phyloP scores from a whole-genome alignment of 116 monocot species.

The Thalassia testudinum region DNA sequence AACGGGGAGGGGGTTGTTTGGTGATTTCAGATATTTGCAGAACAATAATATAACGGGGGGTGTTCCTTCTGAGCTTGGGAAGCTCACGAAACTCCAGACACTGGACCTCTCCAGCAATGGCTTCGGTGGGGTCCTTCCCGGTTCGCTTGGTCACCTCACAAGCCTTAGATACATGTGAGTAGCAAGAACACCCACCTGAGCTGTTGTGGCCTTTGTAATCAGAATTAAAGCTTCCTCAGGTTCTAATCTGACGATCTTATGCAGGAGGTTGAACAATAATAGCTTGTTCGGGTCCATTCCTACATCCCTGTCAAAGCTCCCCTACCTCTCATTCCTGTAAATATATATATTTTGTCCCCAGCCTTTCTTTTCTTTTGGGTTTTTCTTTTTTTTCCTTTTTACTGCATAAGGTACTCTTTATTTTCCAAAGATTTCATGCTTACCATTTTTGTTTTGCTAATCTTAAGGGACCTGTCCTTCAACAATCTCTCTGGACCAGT shows the following conservation, averaged over 20 bases:
- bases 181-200: too few relatives aligned
- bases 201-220: slow-evolving; percentile 1
- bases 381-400: background rate
- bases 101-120: slow-evolving; percentile 83
- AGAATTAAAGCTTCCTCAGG: background rate
- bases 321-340: slow-evolving; percentile 77
- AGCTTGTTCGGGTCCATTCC: slow-evolving; percentile 69
- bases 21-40: slow-evolving; percentile 48
- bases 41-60: slow-evolving; percentile 93
- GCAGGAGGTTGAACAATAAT: slow-evolving; percentile 97
- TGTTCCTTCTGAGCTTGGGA: slow-evolving; percentile 58
- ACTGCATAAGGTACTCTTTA: too few relatives aligned
- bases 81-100: slow-evolving; percentile 67
- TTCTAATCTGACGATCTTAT: background rate
- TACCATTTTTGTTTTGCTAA: background rate
- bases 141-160: slow-evolving; percentile 43
- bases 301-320: slow-evolving; percentile 48
- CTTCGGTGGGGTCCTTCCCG: slow-evolving; percentile 62
- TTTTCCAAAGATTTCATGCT: background rate
- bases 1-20: background rate
- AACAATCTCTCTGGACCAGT: slow-evolving; percentile 92
- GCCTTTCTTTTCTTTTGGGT: background rate
- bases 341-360: background rate
- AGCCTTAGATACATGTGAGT: slow-evolving; percentile 79
- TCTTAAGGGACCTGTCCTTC: slow-evolving; percentile 78